phyloP scores from a whole-genome alignment of 2,329 filamentous ascomycete species.

The Penicillium sp. region DNA sequence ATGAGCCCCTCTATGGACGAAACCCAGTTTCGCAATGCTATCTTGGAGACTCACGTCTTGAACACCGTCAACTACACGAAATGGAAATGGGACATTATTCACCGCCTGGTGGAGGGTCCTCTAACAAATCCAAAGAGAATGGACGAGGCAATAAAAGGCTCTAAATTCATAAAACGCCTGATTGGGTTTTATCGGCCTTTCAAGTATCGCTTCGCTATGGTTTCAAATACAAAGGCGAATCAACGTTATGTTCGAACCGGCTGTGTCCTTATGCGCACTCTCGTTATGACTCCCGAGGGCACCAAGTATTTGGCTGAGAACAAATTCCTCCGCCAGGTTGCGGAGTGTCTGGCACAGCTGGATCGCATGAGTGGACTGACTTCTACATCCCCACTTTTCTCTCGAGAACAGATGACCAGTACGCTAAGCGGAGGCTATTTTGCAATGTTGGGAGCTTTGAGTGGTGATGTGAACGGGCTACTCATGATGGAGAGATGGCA shows the following conservation, averaged over 20 bases:
- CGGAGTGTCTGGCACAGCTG: constrained; percentile 92
- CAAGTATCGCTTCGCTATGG: constrained; percentile 90
- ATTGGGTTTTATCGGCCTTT: constrained; percentile 96
- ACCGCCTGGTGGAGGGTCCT: constrained; percentile 88
- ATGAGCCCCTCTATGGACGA: constrained; percentile 64
- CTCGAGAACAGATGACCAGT: constrained; percentile 76
- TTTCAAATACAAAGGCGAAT: constrained; percentile 85
- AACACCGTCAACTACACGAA: constrained; percentile 88
- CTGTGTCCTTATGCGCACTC: constrained; percentile 80
- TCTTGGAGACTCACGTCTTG: constrained; percentile 75
- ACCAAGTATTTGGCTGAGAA: constrained; percentile 83
- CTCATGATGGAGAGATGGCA: constrained; percentile 93
- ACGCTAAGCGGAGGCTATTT: constrained; percentile 93
- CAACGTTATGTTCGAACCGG: constrained; percentile 91
- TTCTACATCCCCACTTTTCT: constrained; percentile 79
- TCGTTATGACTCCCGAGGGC: constrained; percentile 83
- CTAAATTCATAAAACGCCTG: constrained; percentile 92
- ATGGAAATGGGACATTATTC: constrained; percentile 96
- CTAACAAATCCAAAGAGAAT: constrained; percentile 85
- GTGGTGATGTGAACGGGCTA: constrained; percentile 76
- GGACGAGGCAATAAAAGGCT: constrained; percentile 89
- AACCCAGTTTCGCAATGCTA: constrained; percentile 59
- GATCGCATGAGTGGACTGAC: constrained; percentile 75
- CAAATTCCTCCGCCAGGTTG: constrained; percentile 89
- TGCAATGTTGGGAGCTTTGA: constrained; percentile 83